Conservation (phyloP, 495 filamentous ascomycete genomes). For the Poronia punctata region DNA sequence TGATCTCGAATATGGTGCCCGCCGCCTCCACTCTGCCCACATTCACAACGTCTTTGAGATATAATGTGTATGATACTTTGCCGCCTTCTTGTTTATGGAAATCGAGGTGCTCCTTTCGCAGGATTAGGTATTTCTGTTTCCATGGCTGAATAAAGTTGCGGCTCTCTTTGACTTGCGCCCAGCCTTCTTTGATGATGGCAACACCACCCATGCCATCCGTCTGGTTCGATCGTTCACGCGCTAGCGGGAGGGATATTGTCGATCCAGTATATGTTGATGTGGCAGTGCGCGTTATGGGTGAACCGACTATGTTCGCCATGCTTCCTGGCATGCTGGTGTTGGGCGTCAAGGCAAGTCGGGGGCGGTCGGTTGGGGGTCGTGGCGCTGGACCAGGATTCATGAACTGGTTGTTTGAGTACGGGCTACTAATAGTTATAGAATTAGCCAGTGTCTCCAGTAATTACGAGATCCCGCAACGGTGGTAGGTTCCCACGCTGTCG, state of each 20-base stretch:
- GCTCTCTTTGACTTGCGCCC: constrained; percentile 79
- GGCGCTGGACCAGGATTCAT: constrained; percentile 97
- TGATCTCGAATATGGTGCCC: constrained; percentile 86
- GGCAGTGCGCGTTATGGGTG: constrained; percentile 45
- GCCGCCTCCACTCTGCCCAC: constrained; percentile 81
- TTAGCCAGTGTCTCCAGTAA: constrained; percentile 12
- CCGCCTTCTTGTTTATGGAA: constrained; percentile 85
- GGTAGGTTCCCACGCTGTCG: neutral
- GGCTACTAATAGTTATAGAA: constrained; percentile 27
- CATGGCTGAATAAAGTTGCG: constrained; percentile 72
- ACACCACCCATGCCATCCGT: constrained; percentile 56
- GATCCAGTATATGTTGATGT: constrained; percentile 59
- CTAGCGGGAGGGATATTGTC: constrained; percentile 61
- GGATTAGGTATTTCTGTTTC: constrained; percentile 81
- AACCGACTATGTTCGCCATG: constrained; percentile 68
- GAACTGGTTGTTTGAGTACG: constrained; percentile 68
- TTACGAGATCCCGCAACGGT: neutral
- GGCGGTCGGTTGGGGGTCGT: constrained; percentile 76
- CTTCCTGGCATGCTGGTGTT: constrained; percentile 66
- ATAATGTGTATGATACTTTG: constrained; percentile 72
- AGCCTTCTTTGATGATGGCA: constrained; percentile 80
- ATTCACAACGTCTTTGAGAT: constrained; percentile 74
- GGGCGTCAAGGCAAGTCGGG: constrained; percentile 70
- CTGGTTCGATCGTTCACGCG: constrained; percentile 53
- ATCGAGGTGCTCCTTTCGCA: constrained; percentile 82